Conservation (phyloP, 1,284 basidiomycete genomes). For the Bjerkandera adusta region DNA sequence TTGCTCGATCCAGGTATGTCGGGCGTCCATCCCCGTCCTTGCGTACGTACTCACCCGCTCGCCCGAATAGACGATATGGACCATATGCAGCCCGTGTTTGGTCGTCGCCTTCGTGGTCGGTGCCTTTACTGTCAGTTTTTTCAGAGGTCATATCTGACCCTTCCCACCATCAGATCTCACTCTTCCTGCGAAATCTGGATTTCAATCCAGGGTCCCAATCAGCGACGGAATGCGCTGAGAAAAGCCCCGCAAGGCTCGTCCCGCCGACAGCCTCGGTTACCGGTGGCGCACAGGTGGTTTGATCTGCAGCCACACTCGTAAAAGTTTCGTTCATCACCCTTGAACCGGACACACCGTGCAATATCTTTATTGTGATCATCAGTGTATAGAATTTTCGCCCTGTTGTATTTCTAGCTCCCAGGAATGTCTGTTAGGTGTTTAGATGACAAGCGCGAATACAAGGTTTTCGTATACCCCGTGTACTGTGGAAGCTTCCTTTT, state of each 20-base stretch:
- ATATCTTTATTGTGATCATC: background rate
- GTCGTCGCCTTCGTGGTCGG: slow-evolving; percentile 35
- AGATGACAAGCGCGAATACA: no score
- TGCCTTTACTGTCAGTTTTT: slow-evolving; percentile 14
- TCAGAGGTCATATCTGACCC: slow-evolving; percentile 13
- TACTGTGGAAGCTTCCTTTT: background rate
- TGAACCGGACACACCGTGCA: background rate
- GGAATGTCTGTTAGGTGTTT: no score
- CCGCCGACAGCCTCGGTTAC: slow-evolving; percentile 2
- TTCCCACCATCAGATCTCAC: slow-evolving; percentile 24
- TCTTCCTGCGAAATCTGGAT: slow-evolving; percentile 27
- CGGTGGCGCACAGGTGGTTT: background rate
- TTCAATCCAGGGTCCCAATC: slow-evolving; percentile 14
- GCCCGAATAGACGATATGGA: slow-evolving; percentile 32
- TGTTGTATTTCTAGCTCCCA: no score
- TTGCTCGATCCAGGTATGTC: slow-evolving; percentile 32
- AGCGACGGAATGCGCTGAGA: slow-evolving; percentile 11
- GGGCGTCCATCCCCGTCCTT: slow-evolving; percentile 6
- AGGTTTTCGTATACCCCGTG: background rate
- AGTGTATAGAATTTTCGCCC: no score
- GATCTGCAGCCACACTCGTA: background rate
- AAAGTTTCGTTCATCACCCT: background rate
- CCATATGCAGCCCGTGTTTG: slow-evolving; percentile 34
- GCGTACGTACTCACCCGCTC: slow-evolving; percentile 8
- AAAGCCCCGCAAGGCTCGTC: background rate